Conservation (phyloP, 2,329 filamentous ascomycete species). For the Westerdykella aurantiaca region DNA sequence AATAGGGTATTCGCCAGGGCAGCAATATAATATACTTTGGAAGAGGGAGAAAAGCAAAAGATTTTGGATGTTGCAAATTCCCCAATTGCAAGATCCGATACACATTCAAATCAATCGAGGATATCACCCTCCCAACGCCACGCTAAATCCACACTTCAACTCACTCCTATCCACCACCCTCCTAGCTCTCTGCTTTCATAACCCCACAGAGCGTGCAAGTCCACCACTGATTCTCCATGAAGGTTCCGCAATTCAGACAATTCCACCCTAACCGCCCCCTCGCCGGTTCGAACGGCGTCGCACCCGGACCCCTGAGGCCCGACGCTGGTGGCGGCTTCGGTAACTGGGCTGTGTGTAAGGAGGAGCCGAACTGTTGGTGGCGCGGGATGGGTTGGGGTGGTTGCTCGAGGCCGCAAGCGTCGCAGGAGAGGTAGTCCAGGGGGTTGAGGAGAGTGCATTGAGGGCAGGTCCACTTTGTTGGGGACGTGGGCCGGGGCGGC, state of each 20-base stretch:
- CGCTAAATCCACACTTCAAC: too few relatives aligned
- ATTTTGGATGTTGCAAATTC: too few relatives aligned
- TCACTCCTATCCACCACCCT: not conserved
- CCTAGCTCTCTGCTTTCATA: conserved; percentile 45
- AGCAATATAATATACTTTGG: too few relatives aligned
- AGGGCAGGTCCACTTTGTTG: conserved; percentile 52
- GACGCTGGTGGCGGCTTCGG: conserved; percentile 30
- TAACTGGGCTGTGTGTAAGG: conserved; percentile 18
- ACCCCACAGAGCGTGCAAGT: conserved; percentile 55
- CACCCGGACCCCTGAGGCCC: conserved; percentile 21
- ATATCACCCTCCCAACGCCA: too few relatives aligned
- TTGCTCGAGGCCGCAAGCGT: conserved; percentile 54
- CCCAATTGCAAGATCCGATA: too few relatives aligned
- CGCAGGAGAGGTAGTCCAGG: conserved; percentile 54
- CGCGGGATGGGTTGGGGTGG: conserved; percentile 39
- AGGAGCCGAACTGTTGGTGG: conserved; percentile 24
- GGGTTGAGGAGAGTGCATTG: conserved; percentile 59
- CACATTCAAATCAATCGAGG: too few relatives aligned
- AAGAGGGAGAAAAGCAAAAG: too few relatives aligned
- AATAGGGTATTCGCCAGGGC: too few relatives aligned
- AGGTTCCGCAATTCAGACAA: conserved; percentile 53
- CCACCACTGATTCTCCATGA: conserved; percentile 62
- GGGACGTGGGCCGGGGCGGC: conserved; percentile 19
- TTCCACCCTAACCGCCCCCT: conserved; percentile 53
- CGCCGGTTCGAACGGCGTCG: conserved; percentile 39